Evolutionary conservation across 2,329 filamentous ascomycete genomes (phyloP).

Genomic region (Fusarium sp.): DNA sequence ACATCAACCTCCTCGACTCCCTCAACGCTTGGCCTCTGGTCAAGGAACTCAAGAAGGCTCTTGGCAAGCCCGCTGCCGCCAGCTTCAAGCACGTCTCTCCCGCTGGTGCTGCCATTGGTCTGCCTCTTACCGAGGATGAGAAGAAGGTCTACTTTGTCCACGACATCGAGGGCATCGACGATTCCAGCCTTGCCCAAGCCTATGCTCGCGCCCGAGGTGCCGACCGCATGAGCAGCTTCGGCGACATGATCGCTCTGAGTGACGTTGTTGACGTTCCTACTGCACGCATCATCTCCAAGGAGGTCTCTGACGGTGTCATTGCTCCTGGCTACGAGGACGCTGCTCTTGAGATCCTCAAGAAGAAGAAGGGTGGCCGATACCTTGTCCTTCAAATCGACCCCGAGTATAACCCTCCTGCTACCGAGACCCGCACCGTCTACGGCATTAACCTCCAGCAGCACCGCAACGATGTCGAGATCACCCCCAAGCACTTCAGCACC

Average conservation of each 20-base stretch:
- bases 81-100: slow-evolving; percentile 99
- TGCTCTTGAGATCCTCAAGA: slow-evolving; percentile 90
- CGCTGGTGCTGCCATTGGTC: slow-evolving; percentile 92
- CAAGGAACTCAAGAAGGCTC: slow-evolving; percentile 91
- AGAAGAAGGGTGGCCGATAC: slow-evolving; percentile 99
- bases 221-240: slow-evolving; percentile 98
- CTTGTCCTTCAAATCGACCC: slow-evolving; percentile 95
- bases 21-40: slow-evolving; percentile 98
- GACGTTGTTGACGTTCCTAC: slow-evolving; percentile 92
- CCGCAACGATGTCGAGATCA: slow-evolving; percentile 91
- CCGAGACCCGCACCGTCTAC: slow-evolving; percentile 89
- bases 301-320: slow-evolving; percentile 97
- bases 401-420: slow-evolving; percentile 82
- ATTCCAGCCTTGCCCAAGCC: slow-evolving; percentile 88
- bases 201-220: slow-evolving; percentile 96
- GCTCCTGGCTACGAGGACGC: slow-evolving; percentile 87
- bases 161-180: slow-evolving; percentile 90
- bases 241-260: slow-evolving; percentile 94
- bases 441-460: slow-evolving; percentile 89
- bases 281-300: slow-evolving; percentile 96
- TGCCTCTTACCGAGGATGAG: slow-evolving; percentile 87
- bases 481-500: slow-evolving; percentile 84
- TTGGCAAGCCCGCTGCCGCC: slow-evolving; percentile 89
- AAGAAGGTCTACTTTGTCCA: slow-evolving; percentile 99
- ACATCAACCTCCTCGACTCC: slow-evolving; percentile 96